A percentile compares a stretch with the other conserved stretches of the same genome.
Conservation (phyloP, 176 grass and related monocot genomes). For the Rhynchospora tenuis region DNA sequence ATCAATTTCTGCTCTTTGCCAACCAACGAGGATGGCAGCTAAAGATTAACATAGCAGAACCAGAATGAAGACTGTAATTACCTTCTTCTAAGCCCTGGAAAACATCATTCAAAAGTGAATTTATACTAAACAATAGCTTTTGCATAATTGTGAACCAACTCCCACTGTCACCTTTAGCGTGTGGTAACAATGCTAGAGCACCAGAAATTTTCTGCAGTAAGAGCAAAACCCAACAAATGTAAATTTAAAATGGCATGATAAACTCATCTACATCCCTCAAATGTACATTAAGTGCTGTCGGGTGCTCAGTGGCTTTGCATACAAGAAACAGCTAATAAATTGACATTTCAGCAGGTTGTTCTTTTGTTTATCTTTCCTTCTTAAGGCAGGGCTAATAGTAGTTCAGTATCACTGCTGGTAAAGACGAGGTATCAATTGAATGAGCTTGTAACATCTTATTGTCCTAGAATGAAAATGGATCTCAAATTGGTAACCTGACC, state of each 20-base stretch:
- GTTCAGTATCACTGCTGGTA: neutral
- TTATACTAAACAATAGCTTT: slow-evolving; percentile 62
- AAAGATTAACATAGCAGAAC: neutral
- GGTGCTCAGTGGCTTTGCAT: neutral
- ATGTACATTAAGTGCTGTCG: neutral
- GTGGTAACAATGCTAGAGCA: slow-evolving; percentile 65
- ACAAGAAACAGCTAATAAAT: too few relatives aligned
- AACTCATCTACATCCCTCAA: neutral
- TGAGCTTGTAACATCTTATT: neutral
- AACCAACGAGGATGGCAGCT: neutral
- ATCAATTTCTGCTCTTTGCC: slow-evolving; percentile 2
- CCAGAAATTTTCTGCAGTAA: slow-evolving; percentile 42
- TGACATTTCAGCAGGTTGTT: too few relatives aligned
- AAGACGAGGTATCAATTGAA: neutral
- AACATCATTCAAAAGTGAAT: slow-evolving; percentile 67
- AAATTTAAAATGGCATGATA: neutral
- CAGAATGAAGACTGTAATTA: slow-evolving; percentile 10
- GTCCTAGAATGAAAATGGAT: neutral
- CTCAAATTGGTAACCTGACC: neutral
- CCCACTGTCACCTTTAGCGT: slow-evolving; percentile 52
- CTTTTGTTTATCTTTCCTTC: too few relatives aligned
- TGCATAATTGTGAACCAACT: slow-evolving; percentile 74
- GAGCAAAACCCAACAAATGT: slow-evolving; percentile 5
- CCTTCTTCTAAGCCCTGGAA: slow-evolving; percentile 79
- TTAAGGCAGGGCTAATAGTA: neutral